phyloP scores from a whole-genome alignment of 306 rosid species.

The Ziziphus jujuba region DNA sequence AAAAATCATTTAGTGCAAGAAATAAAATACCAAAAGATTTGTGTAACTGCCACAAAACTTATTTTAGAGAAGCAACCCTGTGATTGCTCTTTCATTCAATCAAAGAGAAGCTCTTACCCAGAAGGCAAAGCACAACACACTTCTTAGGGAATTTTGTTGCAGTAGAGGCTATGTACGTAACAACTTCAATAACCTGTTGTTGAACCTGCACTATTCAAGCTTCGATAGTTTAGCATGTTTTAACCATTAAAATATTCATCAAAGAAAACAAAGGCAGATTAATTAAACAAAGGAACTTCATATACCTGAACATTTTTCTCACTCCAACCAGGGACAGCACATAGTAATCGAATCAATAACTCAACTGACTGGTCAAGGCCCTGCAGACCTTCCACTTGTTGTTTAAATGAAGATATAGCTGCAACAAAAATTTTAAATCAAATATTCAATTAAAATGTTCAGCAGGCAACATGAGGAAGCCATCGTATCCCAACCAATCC shows the following conservation, averaged over 20 bases:
- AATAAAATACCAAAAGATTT: neutral
- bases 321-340: constrained; percentile 94
- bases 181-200: constrained; percentile 91
- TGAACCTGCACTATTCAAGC: constrained; percentile 72
- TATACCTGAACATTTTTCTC: constrained; percentile 99
- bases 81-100: neutral
- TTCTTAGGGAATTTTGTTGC: constrained; percentile 85
- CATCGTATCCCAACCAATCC: neutral
- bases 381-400: constrained; percentile 78
- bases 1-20: neutral
- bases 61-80: neutral
- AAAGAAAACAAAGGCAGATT: constrained; percentile 18
- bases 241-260: neutral
- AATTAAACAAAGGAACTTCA: constrained; percentile 14
- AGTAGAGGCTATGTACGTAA: constrained; percentile 67
- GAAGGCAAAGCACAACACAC: constrained; percentile 87
- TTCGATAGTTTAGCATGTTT: constrained; percentile 15
- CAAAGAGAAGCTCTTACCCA: constrained; percentile 55
- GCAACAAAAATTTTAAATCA: constrained; percentile 34
- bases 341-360: constrained; percentile 76
- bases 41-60: too few species aligned
- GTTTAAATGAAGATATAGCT: constrained; percentile 85
- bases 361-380: constrained; percentile 68
- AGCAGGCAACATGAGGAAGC: neutral
- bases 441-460: neutral